A percentile compares a stretch with the other conserved stretches of the same genome.
Conservation (phyloP, 768 basidiomycete genomes). For the Mycena amicta region DNA sequence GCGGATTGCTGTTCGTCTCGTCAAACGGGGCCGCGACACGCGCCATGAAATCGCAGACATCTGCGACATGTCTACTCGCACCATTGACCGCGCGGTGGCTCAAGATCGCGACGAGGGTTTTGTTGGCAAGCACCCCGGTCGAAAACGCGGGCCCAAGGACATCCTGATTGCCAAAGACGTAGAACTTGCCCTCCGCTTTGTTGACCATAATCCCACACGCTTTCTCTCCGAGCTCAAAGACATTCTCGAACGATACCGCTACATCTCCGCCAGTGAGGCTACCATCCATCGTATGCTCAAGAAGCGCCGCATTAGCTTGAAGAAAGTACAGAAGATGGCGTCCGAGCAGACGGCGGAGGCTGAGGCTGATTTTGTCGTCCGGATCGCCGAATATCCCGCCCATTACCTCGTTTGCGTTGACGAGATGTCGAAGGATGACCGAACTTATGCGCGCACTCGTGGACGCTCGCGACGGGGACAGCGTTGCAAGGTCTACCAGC, state of each 20-base stretch:
- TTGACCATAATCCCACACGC: conserved; percentile 8
- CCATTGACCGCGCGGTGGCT: conserved; percentile 7
- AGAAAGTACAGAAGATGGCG: conserved; percentile 18
- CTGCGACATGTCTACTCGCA: conserved; percentile 6
- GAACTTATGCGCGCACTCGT: conserved; percentile 24
- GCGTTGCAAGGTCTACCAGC: conserved; percentile 21
- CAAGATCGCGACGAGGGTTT: conserved; percentile 2
- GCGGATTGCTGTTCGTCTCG: conserved; percentile 2
- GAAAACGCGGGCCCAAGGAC: conserved; percentile 6
- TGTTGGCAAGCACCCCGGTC: conserved; percentile 8
- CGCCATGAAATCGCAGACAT: conserved; percentile 9
- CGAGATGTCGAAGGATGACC: conserved; percentile 32
- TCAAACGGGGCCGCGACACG: conserved; percentile 1
- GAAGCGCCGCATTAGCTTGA: conserved; percentile 15
- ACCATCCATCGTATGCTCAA: conserved; percentile 20
- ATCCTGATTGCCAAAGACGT: conserved; percentile 10
- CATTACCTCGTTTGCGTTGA: conserved; percentile 25
- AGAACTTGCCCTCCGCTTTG: conserved; percentile 7
- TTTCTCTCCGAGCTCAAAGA: conserved; percentile 19
- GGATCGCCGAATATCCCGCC: conserved; percentile 11
- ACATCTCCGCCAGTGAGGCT: conserved; percentile 13
- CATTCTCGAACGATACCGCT: conserved; percentile 9
- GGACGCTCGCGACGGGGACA: conserved; percentile 22
- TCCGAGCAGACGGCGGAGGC: conserved; percentile 8
- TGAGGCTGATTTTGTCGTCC: conserved; percentile 10